Conservation (phyloP, 2,329 filamentous ascomycete species). For the Metarhizium robertsii region DNA sequence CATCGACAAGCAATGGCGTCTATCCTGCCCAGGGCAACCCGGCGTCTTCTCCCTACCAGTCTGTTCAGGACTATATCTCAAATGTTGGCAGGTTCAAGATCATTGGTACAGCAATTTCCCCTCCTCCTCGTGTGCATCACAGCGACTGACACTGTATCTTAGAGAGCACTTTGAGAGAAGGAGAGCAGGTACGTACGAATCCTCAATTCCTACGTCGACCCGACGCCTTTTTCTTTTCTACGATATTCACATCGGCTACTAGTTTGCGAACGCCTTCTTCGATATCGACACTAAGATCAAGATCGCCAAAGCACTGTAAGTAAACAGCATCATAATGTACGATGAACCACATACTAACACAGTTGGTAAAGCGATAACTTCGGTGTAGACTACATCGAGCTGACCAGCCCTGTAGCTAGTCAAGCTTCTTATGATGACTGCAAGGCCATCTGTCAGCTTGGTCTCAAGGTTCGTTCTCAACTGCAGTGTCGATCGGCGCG, state of each 20-base stretch:
- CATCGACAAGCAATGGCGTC: no score
- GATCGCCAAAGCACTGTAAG: conserved; percentile 4
- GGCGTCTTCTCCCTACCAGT: no score
- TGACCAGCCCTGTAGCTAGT: conserved; percentile 77
- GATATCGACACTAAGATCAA: conserved; percentile 35
- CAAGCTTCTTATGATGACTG: conserved; percentile 81
- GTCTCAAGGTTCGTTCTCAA: conserved; percentile 49
- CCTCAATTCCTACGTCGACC: not conserved
- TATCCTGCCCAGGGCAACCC: no score
- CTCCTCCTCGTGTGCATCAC: no score
- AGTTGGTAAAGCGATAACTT: conserved; percentile 3
- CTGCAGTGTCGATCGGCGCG: conserved; percentile 20
- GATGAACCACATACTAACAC: not conserved
- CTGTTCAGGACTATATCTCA: no score
- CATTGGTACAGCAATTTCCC: no score
- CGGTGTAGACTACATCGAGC: conserved; percentile 39
- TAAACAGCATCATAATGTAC: conserved; percentile 27
- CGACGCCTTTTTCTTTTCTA: not conserved
- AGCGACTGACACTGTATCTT: no score
- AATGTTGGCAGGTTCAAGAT: no score
- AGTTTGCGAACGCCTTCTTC: not conserved
- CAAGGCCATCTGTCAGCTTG: conserved; percentile 87
- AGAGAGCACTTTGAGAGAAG: conserved; percentile 31
- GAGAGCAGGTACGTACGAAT: not conserved
- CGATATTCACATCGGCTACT: not conserved